A percentile compares a stretch with the other conserved stretches of the same genome.
Evolutionary conservation across 495 filamentous ascomycete genomes (phyloP).

Genomic region (Penicillium atrosanguineum): DNA sequence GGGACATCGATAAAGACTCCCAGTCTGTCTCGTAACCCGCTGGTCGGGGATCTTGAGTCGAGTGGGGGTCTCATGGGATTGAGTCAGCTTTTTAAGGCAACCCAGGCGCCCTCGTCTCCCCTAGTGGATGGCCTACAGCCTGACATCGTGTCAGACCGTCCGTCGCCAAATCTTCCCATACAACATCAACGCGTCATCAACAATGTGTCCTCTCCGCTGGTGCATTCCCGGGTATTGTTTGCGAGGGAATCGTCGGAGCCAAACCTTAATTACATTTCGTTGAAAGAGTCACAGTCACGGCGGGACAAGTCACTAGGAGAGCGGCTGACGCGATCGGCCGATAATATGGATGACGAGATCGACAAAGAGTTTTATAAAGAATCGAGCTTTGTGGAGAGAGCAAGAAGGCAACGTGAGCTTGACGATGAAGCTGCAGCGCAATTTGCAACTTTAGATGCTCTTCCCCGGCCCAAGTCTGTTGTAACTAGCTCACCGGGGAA

Average conservation of each 20-base stretch:
- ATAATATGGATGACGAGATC: slow-evolving; percentile 40
- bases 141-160: slow-evolving; percentile 47
- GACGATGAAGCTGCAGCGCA: slow-evolving; percentile 38
- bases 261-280: slow-evolving; percentile 47
- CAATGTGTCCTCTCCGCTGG: slow-evolving; percentile 43
- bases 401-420: slow-evolving; percentile 34
- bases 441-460: slow-evolving; percentile 40
- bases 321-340: slow-evolving; percentile 41
- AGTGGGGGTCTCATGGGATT: slow-evolving; percentile 46
- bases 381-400: slow-evolving; percentile 40
- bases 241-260: slow-evolving; percentile 44
- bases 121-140: slow-evolving; percentile 37
- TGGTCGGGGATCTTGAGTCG: slow-evolving; percentile 39
- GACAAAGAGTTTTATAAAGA: slow-evolving; percentile 49
- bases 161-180: slow-evolving; percentile 51
- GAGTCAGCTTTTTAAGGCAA: slow-evolving; percentile 52
- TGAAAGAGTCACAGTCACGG: slow-evolving; percentile 50
- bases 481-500: slow-evolving; percentile 7
- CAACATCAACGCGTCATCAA: slow-evolving; percentile 38
- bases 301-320: slow-evolving; percentile 33
- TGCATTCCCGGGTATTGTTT: slow-evolving; percentile 29
- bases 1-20: slow-evolving; percentile 35
- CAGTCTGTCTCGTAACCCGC: slow-evolving; percentile 44
- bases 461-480: slow-evolving; percentile 21
- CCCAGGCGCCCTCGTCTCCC: slow-evolving; percentile 53